These are phyloP conservation scores for Candida montana DNA, from an alignment of 805 yeast species.

Conservation along the genomic window DNA sequence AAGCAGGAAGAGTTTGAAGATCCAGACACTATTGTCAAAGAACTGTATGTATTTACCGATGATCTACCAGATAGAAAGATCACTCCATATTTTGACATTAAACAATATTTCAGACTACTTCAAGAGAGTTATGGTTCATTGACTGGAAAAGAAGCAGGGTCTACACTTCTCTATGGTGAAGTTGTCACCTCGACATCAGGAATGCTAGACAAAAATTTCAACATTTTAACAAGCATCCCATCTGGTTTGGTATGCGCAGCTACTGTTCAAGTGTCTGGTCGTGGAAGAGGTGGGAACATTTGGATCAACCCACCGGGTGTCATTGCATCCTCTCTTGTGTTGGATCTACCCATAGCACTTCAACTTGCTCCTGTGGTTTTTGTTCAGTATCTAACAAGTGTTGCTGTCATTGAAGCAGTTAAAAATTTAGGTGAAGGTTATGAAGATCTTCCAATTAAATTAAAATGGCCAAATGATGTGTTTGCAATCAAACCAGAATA, in stretches of 20 bases:
- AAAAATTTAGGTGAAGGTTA: slow-evolving; percentile 55
- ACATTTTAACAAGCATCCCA: slow-evolving; percentile 55
- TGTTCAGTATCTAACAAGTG: slow-evolving; percentile 75
- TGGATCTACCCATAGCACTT: slow-evolving; percentile 44
- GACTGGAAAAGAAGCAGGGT: slow-evolving; percentile 45
- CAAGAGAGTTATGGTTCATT: slow-evolving; percentile 27
- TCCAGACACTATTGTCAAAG: slow-evolving; percentile 51
- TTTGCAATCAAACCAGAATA: slow-evolving; percentile 67
- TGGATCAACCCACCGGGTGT: slow-evolving; percentile 97
- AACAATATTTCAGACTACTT: slow-evolving; percentile 45
- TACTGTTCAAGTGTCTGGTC: slow-evolving; percentile 80
- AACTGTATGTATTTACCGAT: slow-evolving; percentile 43
- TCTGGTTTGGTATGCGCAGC: slow-evolving; percentile 65
- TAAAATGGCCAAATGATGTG: slow-evolving; percentile 97
- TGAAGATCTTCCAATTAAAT: slow-evolving; percentile 67
- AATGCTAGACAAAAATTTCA: slow-evolving; percentile 67
- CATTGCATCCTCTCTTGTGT: slow-evolving; percentile 69
- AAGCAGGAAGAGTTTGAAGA: slow-evolving; percentile 41
- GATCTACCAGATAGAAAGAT: slow-evolving; percentile 42
- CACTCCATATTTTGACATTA: slow-evolving; percentile 72
- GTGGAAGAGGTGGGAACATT: slow-evolving; percentile 91
- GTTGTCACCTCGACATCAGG: slow-evolving; percentile 86
- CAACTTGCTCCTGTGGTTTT: slow-evolving; percentile 65
- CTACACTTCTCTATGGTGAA: slow-evolving; percentile 70
- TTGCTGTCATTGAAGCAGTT: slow-evolving; percentile 80